These are phyloP conservation scores for Oryza officinalis DNA, from an alignment of 176 grass and related monocot species.

Conservation along the genomic window DNA sequence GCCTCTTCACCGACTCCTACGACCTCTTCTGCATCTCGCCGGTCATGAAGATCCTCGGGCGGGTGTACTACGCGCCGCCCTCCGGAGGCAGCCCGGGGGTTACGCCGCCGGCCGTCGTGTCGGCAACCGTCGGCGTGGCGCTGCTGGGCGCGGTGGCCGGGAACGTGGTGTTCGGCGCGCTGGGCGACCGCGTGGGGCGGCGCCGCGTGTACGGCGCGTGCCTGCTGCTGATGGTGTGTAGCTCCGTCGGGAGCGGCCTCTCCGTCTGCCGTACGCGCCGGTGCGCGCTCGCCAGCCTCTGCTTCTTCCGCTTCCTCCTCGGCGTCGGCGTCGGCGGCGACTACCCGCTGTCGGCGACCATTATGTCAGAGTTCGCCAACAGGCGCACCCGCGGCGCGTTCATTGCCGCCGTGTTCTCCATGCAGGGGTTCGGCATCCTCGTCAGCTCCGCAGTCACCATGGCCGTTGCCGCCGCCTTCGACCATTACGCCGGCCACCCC, in stretches of 20 bases:
- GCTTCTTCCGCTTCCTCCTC: conserved; percentile 74
- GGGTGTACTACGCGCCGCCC: conserved; percentile 63
- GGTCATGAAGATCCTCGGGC: conserved; percentile 65
- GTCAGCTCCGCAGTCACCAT: conserved; percentile 72
- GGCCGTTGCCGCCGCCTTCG: conserved; percentile 58
- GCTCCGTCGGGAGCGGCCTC: conserved; percentile 61
- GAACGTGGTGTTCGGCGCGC: conserved; percentile 63
- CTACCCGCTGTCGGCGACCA: conserved; percentile 82
- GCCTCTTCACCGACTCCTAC: conserved; percentile 87
- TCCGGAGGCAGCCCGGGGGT: conserved; percentile 16
- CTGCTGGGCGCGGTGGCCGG: conserved; percentile 59
- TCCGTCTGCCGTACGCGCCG: conserved; percentile 69
- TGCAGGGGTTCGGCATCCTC: conserved; percentile 86
- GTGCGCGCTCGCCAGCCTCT: conserved; percentile 66
- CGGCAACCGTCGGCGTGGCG: conserved; percentile 58
- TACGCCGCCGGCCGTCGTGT: conserved; percentile 55
- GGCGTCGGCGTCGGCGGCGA: conserved; percentile 81
- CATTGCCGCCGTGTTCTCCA: conserved; percentile 82
- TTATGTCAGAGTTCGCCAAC: conserved; percentile 91
- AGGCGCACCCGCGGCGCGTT: conserved; percentile 59
- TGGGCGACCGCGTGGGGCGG: conserved; percentile 60
- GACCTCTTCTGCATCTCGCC: conserved; percentile 78
- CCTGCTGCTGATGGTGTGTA: conserved; percentile 63
- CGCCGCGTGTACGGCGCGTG: conserved; percentile 58
- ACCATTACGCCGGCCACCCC: conserved; percentile 25